These are phyloP conservation scores for Penicillium capsulatum DNA, from an alignment of 2,329 filamentous ascomycete genomes.

Conservation along the genomic window DNA sequence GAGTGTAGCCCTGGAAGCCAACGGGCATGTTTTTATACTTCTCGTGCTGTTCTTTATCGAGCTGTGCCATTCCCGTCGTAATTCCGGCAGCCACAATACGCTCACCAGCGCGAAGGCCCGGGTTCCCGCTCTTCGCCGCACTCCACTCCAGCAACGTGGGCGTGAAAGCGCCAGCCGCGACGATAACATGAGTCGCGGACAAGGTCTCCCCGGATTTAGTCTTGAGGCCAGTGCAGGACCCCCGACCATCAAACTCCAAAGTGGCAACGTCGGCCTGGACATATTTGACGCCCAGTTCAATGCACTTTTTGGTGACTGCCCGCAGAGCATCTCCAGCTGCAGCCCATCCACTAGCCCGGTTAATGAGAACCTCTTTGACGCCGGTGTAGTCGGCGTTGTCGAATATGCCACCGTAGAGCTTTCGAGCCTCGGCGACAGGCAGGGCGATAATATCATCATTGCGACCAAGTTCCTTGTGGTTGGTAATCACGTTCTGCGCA, in stretches of 20 bases:
- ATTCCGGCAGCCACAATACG: conserved; percentile 49
- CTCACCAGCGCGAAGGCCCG: conserved; percentile 49
- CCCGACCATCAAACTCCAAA: conserved; percentile 48
- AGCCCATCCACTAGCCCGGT: conserved; percentile 59
- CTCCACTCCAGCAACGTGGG: conserved; percentile 43
- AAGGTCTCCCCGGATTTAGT: conserved; percentile 23
- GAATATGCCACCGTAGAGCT: conserved; percentile 56
- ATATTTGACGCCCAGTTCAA: conserved; percentile 58
- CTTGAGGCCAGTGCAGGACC: conserved; percentile 35
- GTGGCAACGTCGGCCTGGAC: conserved; percentile 40
- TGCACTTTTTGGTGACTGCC: conserved; percentile 50
- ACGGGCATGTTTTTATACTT: conserved; percentile 43
- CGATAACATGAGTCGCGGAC: conserved; percentile 26
- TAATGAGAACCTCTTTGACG: conserved; percentile 56
- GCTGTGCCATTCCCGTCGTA: conserved; percentile 46
- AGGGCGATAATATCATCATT: conserved; percentile 46
- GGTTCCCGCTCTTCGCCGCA: conserved; percentile 36
- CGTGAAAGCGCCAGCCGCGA: conserved; percentile 33
- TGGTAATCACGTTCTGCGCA: conserved; percentile 47
- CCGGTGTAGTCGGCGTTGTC: conserved; percentile 57
- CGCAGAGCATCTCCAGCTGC: conserved; percentile 57
- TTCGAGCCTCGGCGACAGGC: conserved; percentile 51
- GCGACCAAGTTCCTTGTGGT: conserved; percentile 49
- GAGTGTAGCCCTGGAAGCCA: conserved; percentile 45
- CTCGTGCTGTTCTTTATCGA: conserved; percentile 36